These are phyloP conservation scores for Solanum dulcamara DNA, from an alignment of 257 asterid genomes.

Conservation along the genomic window DNA sequence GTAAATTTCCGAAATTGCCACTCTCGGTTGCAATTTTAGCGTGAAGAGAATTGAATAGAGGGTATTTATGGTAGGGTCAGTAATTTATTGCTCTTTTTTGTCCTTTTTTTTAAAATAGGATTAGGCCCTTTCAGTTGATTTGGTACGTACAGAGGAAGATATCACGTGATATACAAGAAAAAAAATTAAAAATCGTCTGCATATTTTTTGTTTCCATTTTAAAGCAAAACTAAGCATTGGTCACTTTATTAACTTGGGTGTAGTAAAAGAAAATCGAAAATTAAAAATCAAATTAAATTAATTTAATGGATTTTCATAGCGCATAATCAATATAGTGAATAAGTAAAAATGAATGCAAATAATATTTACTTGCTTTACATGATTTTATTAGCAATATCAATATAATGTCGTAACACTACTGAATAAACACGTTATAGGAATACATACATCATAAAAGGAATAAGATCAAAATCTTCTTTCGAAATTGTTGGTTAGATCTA, in stretches of 20 bases:
- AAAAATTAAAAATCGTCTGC: background rate
- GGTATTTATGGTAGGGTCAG: background rate
- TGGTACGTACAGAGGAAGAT: background rate
- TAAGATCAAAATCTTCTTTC: too few species aligned
- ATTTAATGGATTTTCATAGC: background rate
- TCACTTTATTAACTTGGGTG: background rate
- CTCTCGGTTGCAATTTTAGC: background rate
- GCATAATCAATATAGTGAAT: background rate
- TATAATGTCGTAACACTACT: background rate
- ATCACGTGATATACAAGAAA: background rate
- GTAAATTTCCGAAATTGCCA: background rate
- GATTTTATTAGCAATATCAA: background rate
- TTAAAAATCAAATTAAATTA: background rate
- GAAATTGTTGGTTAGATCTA: too few species aligned
- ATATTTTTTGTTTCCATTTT: background rate
- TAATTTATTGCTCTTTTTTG: background rate
- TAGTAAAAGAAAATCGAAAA: background rate
- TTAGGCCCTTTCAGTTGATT: background rate
- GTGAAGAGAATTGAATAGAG: background rate
- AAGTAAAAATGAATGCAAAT: background rate
- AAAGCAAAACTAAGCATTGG: background rate
- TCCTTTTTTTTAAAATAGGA: background rate
- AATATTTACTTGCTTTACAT: background rate
- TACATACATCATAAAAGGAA: background rate
- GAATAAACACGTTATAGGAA: background rate